These are phyloP conservation scores for Samsoniella hepiali DNA, from an alignment of 2,329 filamentous ascomycete species.

Conservation along the genomic window DNA sequence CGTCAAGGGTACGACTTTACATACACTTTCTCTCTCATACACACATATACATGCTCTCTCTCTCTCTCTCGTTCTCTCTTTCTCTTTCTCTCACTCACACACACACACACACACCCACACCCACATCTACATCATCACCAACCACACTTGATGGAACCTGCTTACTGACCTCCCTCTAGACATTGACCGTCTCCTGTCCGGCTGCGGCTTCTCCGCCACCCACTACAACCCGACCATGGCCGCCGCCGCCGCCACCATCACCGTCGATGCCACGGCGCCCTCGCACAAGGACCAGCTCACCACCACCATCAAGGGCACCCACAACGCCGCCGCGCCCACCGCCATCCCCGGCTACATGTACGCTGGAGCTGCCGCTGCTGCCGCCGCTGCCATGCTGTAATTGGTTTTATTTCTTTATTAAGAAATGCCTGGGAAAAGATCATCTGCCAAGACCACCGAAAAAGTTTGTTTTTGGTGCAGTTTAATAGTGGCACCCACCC, in stretches of 20 bases:
- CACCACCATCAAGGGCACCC: slow-evolving; percentile 31
- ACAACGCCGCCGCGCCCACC: slow-evolving; percentile 7
- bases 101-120: background rate
- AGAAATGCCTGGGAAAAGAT: background rate
- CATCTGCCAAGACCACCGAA: background rate
- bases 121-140: background rate
- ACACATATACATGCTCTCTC: too few species aligned
- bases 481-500: background rate
- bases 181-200: slow-evolving; percentile 34
- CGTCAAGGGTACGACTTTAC: slow-evolving; percentile 23
- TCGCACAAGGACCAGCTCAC: slow-evolving; percentile 34
- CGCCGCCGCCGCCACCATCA: slow-evolving; percentile 26
- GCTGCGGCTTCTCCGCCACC: slow-evolving; percentile 34
- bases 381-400: slow-evolving; percentile 11
- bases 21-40: background rate
- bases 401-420: background rate
- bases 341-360: slow-evolving; percentile 12
- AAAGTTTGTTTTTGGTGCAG: background rate
- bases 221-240: slow-evolving; percentile 29
- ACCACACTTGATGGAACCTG: background rate
- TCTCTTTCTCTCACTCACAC: background rate
- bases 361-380: slow-evolving; percentile 17
- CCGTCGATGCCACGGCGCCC: slow-evolving; percentile 32
- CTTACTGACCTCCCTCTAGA: slow-evolving; percentile 25
- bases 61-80: too few species aligned